Evolutionary conservation across 179 eudicot species (phyloP).

Genomic region (Nepenthes alata): DNA sequence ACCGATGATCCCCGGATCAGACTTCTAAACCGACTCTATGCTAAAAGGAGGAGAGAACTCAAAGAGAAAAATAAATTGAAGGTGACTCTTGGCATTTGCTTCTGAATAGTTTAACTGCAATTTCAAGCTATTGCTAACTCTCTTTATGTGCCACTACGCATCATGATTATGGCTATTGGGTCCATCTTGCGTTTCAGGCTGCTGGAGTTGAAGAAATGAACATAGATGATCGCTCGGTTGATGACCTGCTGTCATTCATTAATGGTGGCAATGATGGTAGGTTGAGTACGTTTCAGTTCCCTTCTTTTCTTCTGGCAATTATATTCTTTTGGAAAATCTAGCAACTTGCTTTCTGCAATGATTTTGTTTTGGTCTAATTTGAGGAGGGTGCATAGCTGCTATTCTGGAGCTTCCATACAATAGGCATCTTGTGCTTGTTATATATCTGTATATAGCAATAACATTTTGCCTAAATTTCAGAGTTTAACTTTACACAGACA

Average conservation of each 20-base stretch:
- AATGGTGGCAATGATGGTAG: slow-evolving; percentile 70
- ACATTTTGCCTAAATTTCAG: no score
- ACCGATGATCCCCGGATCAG: slow-evolving; percentile 85
- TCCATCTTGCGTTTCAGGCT: slow-evolving; percentile 26
- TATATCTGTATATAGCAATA: no score
- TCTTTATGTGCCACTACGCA: slow-evolving; percentile 1
- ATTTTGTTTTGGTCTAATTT: background rate
- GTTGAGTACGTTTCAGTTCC: background rate
- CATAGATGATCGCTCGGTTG: slow-evolving; percentile 73
- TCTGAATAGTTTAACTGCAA: background rate
- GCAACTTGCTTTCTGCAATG: background rate
- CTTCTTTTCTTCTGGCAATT: background rate
- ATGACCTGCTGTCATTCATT: slow-evolving; percentile 74
- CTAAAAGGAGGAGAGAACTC: slow-evolving; percentile 75
- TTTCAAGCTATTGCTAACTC: background rate
- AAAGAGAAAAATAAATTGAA: slow-evolving; percentile 57
- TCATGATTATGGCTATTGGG: slow-evolving; percentile 4
- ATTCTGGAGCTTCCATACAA: no score
- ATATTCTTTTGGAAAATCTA: background rate
- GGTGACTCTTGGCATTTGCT: slow-evolving; percentile 22
- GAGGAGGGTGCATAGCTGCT: no score
- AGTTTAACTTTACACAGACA: no score
- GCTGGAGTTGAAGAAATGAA: slow-evolving; percentile 52
- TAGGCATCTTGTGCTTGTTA: no score
- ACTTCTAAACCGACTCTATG: slow-evolving; percentile 73